Percentiles rank a stretch among this genome's conserved stretches.
phyloP scores from a whole-genome alignment of 768 basidiomycete species.

The Coprinellus micaceus region DNA sequence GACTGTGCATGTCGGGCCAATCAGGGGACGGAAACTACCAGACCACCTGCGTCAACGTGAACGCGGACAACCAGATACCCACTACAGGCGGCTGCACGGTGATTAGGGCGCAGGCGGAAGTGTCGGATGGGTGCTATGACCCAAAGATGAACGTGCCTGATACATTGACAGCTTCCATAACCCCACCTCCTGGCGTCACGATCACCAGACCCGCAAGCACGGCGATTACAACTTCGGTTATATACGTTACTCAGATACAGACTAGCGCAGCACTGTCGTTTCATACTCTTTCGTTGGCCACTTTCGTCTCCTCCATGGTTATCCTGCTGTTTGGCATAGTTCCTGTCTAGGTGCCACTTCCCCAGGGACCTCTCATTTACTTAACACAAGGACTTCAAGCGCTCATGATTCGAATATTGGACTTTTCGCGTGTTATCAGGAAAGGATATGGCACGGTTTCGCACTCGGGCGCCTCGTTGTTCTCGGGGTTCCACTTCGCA shows the following conservation, averaged over 20 bases:
- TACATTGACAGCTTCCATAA: background rate
- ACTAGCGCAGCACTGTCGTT: too few relatives aligned
- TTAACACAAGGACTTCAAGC: too few relatives aligned
- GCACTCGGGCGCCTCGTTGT: too few relatives aligned
- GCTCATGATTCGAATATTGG: too few relatives aligned
- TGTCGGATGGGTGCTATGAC: slow-evolving; percentile 11
- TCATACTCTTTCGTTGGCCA: too few relatives aligned
- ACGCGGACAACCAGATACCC: slow-evolving; percentile 2
- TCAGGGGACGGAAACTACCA: slow-evolving; percentile 10
- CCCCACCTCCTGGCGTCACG: background rate
- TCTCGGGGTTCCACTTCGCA: too few relatives aligned
- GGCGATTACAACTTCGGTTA: background rate
- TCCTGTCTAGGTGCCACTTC: too few relatives aligned
- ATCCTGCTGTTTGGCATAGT: too few relatives aligned
- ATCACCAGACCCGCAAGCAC: background rate
- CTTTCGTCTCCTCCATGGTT: background rate
- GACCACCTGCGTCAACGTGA: slow-evolving; percentile 9
- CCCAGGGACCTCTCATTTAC: too few relatives aligned
- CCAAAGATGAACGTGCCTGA: background rate
- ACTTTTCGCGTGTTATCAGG: too few relatives aligned
- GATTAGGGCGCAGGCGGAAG: slow-evolving; percentile 1
- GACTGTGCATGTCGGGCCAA: slow-evolving; percentile 10
- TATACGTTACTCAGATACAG: too few relatives aligned
- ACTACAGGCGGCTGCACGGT: slow-evolving; percentile 2
- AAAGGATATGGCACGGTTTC: too few relatives aligned